These are phyloP conservation scores for Wickerhamomyces sp. DNA, from an alignment of 1,139 yeast genomes.

Conservation along the genomic window DNA sequence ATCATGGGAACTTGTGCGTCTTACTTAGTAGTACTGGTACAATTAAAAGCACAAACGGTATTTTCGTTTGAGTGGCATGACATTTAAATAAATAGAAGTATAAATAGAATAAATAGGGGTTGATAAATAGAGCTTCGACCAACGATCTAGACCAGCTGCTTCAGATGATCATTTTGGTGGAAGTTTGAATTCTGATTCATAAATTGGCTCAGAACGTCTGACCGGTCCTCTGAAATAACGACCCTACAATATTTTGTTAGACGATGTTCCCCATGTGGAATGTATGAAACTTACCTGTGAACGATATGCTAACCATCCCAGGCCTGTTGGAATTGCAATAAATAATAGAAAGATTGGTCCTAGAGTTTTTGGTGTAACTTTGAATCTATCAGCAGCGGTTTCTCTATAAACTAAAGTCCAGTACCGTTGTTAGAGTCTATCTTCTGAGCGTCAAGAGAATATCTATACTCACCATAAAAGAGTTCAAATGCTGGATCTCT, in stretches of 20 bases:
- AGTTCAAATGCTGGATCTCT: conserved; percentile 22
- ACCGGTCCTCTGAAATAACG: conserved; percentile 17
- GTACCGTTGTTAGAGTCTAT: no score
- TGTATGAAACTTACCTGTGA: conserved; percentile 7
- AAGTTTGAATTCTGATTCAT: conserved; percentile 18
- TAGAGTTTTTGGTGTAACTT: conserved; percentile 18
- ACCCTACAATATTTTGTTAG: conserved; percentile 9
- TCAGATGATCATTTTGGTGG: conserved; percentile 1
- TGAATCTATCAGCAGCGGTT: conserved; percentile 17
- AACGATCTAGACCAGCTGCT: background rate
- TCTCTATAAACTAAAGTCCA: conserved; percentile 15
- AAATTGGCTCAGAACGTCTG: conserved; percentile 18
- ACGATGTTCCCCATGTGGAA: background rate
- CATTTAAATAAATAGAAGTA: no score
- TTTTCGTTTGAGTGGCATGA: no score
- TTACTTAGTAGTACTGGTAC: no score
- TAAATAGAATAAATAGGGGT: conserved; percentile 3
- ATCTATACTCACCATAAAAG: conserved; percentile 19
- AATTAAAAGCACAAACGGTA: no score
- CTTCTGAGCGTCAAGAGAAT: no score
- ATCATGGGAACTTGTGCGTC: no score
- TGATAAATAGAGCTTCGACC: no score
- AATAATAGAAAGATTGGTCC: conserved; percentile 13
- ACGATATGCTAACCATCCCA: conserved; percentile 18
- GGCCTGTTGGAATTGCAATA: conserved; percentile 16